Evolutionary conservation across 2,329 filamentous ascomycete species (phyloP).

Genomic region (Nannizzia gypsea): DNA sequence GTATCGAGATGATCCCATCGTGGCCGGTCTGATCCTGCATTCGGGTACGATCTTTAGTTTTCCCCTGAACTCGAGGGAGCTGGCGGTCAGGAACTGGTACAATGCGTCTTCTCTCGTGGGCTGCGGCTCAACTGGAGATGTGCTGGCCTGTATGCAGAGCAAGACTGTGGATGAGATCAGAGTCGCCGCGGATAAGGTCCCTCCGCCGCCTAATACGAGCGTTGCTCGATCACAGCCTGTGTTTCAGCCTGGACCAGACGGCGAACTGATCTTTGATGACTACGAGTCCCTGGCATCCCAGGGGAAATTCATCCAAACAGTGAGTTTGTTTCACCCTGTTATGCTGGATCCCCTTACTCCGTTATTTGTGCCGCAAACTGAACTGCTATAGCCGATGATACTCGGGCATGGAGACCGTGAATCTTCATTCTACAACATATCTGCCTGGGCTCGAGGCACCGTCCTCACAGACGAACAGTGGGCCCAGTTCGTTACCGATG

Average conservation of each 20-base stretch:
- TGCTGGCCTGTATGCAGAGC: constrained; percentile 31
- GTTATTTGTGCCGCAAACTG: neutral
- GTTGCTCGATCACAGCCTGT: constrained; percentile 20
- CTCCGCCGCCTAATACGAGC: constrained; percentile 22
- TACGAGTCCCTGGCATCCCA: constrained; percentile 26
- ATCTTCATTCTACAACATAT: constrained; percentile 38
- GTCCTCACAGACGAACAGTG: constrained; percentile 31
- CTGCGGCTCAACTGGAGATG: constrained; percentile 24
- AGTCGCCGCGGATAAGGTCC: constrained; percentile 26
- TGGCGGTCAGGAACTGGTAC: constrained; percentile 34
- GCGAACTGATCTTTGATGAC: constrained; percentile 32
- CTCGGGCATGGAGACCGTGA: constrained; percentile 33
- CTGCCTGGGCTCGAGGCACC: constrained; percentile 31
- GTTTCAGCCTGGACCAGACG: constrained; percentile 36
- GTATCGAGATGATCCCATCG: constrained; percentile 26
- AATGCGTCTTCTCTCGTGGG: constrained; percentile 30
- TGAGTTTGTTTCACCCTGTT: constrained; percentile 8
- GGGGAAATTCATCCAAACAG: constrained; percentile 30
- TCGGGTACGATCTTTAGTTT: constrained; percentile 36
- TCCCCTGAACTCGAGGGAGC: constrained; percentile 26
- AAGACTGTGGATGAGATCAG: constrained; percentile 28
- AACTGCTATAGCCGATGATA: constrained; percentile 24
- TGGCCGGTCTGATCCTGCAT: constrained; percentile 27
- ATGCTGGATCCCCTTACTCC: too few species aligned
- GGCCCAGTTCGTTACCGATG: constrained; percentile 32